Base-by-base conservation (phyloP, 805 yeast genomes). In the Ogataea pignaliae region DNA sequence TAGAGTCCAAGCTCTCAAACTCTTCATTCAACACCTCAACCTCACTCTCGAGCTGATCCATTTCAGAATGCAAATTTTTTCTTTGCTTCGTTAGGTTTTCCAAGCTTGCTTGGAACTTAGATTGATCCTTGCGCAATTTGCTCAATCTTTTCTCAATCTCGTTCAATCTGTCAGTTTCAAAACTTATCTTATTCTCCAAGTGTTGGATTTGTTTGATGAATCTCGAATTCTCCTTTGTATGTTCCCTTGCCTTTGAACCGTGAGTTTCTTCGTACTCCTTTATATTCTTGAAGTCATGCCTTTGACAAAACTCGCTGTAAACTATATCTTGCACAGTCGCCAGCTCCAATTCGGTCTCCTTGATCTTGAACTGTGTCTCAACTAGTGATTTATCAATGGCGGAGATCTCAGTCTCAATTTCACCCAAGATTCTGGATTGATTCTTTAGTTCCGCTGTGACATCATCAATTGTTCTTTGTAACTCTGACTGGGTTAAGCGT, bases 221-320 rank as follows among this genome's bases (percentile, higher is more conserved):
- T 49, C 79, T 79, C 1, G 85, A 71, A 37, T 81, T 69, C 56
- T 84, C 88, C 46, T 77, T 79, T 1, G 81, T 70, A 41, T 78
- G 77, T 29, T 71, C 70, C 56, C 85, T 70, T 40, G 76, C 56
- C 3, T 75, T 63, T 4, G 77, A 68, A 6, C 91, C 90, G 43
- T 83, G 85, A 11, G 77, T 69, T 36, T 68, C 69, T 59, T 89
- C 97, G 59, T 85, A 89, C 30, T 83, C 88, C 38, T 73, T 69
- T 34, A 88, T 78, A 48, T 63, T 63, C 8, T 65, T 59, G 53
- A 88, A 78, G 0, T 79, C 79, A 41, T 82, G 64, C 44, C 64
- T 69, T 1, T 57, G 43, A 44, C 90, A 83, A 57, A 89, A 85
- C 0, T 61, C 72, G 10, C 58, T 39, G 56, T 79, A 85, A 3